Percentiles rank a stretch among this genome's conserved stretches.
These are phyloP conservation scores for Umbellularia californica DNA, from an alignment of 164 flowering plant genomes.

Conservation along the genomic window DNA sequence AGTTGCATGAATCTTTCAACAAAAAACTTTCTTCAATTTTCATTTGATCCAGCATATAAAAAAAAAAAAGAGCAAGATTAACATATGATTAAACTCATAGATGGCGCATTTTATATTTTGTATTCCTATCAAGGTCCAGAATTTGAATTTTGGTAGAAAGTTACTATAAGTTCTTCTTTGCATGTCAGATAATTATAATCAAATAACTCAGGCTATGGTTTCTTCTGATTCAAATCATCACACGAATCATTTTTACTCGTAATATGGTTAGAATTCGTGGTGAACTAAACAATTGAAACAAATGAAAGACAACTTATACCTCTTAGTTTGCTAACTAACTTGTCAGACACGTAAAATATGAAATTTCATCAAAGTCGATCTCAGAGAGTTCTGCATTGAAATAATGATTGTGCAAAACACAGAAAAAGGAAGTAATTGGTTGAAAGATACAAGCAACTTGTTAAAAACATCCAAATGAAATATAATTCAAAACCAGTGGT, in stretches of 20 bases:
- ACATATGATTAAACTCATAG: too few species aligned
- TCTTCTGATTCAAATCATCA: neutral
- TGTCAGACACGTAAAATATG: slow-evolving; percentile 8
- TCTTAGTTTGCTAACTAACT: neutral
- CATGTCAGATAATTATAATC: neutral
- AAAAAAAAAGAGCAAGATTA: too few species aligned
- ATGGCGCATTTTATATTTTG: too few species aligned
- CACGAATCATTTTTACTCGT: neutral
- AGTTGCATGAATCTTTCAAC: too few species aligned
- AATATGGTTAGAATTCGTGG: neutral
- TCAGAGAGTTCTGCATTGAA: neutral
- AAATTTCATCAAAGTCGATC: slow-evolving; percentile 1
- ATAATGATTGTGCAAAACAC: neutral
- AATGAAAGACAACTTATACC: neutral
- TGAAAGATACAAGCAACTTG: neutral
- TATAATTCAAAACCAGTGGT: neutral
- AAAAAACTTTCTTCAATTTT: too few species aligned
- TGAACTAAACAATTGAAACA: neutral
- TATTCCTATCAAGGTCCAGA: too few species aligned
- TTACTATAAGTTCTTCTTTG: neutral
- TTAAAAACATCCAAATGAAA: neutral
- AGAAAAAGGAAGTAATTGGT: slow-evolving; percentile 7
- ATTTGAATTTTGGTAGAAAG: too few species aligned
- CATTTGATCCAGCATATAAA: too few species aligned
- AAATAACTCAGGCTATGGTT: neutral